phyloP scores from a whole-genome alignment of 805 yeast species.

The Myxozyma neglecta region DNA sequence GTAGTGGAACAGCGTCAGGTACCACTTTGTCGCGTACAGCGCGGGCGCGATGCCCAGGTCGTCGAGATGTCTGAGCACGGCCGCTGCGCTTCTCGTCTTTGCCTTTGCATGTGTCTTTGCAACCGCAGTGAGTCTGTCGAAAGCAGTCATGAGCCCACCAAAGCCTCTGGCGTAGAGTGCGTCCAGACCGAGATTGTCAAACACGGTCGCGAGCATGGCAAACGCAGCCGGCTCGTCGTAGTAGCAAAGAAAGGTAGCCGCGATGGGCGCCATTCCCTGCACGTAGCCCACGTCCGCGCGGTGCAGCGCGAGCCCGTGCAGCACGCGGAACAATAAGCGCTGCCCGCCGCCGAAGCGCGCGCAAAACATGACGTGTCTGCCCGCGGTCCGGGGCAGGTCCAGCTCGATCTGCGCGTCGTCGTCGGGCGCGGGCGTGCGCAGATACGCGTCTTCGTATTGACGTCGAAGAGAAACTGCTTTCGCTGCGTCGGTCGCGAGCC shows the following conservation, averaged over 20 bases:
- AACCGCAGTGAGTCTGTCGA: conserved; percentile 11
- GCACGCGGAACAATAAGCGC: conserved; percentile 30
- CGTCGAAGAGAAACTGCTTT: not conserved
- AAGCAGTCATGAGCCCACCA: conserved; percentile 22
- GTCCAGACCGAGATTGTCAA: conserved; percentile 15
- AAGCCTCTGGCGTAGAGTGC: conserved; percentile 24
- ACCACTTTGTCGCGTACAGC: conserved; percentile 33
- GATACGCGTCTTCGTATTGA: not conserved
- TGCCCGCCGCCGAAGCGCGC: conserved; percentile 33
- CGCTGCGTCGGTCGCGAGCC: conserved; percentile 1
- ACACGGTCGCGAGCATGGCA: conserved; percentile 23
- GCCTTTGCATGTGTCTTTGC: no score
- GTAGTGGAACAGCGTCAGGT: conserved; percentile 29
- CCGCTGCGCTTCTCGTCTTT: no score
- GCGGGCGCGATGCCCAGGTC: conserved; percentile 24
- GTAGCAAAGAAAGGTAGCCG: conserved; percentile 45
- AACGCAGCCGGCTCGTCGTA: conserved; percentile 29
- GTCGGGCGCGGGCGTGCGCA: conserved; percentile 18
- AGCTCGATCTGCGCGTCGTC: conserved; percentile 33
- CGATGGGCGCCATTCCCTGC: conserved; percentile 44
- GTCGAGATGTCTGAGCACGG: conserved; percentile 7
- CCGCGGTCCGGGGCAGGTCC: conserved; percentile 33
- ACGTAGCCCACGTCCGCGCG: conserved; percentile 39
- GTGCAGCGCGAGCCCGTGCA: conserved; percentile 30
- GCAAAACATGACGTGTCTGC: conserved; percentile 30